Percentiles rank a stretch among this genome's conserved stretches.
These are phyloP conservation scores for Saccharomyces hybrid DNA, from an alignment of 1,139 yeast species.

Conservation along the genomic window DNA sequence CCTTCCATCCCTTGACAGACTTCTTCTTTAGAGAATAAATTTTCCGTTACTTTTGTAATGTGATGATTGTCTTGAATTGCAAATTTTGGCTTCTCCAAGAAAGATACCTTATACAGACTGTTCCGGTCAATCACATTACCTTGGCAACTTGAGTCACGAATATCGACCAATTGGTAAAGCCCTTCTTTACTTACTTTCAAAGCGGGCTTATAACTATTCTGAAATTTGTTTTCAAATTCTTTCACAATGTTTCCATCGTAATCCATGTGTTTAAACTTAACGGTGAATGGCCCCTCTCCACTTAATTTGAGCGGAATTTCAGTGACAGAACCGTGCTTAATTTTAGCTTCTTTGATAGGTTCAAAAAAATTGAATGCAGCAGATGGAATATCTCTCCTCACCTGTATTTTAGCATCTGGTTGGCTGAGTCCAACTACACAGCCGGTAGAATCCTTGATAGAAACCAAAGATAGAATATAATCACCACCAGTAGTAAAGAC, in stretches of 20 bases:
- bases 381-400: slow-evolving; percentile 60
- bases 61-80: slow-evolving; percentile 33
- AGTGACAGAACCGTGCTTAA: slow-evolving; percentile 56
- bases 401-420: slow-evolving; percentile 52
- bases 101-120: slow-evolving; percentile 39
- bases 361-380: slow-evolving; percentile 39
- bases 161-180: slow-evolving; percentile 48
- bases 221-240: slow-evolving; percentile 27
- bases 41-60: slow-evolving; percentile 19
- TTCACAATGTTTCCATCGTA: slow-evolving; percentile 28
- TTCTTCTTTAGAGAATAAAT: slow-evolving; percentile 30
- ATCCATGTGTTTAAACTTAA: slow-evolving; percentile 37
- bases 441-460: slow-evolving; percentile 63
- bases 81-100: slow-evolving; percentile 51
- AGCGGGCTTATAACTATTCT: slow-evolving; percentile 35
- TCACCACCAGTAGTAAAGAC: slow-evolving; percentile 57
- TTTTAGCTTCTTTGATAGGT: slow-evolving; percentile 32
- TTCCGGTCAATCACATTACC: slow-evolving; percentile 45
- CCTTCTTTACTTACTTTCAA: slow-evolving; percentile 53
- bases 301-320: slow-evolving; percentile 51
- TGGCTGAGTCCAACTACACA: slow-evolving; percentile 65
- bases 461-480: slow-evolving; percentile 53
- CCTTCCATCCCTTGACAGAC: slow-evolving; percentile 47
- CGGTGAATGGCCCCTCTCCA: slow-evolving; percentile 45
- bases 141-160: slow-evolving; percentile 59